phyloP scores from a whole-genome alignment of 352 stramenopile species.

The Phytophthora aleatoria region DNA sequence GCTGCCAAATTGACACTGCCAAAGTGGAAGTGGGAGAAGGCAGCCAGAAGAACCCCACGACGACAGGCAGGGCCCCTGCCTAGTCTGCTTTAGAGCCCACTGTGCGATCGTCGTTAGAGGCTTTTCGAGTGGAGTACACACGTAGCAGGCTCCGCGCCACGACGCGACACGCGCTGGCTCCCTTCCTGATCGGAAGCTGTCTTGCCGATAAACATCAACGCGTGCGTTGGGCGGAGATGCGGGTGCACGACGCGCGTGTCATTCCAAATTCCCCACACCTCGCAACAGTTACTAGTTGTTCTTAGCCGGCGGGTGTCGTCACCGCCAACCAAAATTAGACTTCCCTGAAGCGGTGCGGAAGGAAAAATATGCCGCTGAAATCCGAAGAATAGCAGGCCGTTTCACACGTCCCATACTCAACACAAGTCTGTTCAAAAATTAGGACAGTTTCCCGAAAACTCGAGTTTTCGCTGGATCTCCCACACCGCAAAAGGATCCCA shows the following conservation, averaged over 20 bases:
- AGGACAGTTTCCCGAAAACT: constrained; percentile 6
- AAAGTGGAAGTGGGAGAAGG: background rate
- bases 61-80: background rate
- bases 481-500: constrained; percentile 23
- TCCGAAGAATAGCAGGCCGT: constrained; percentile 23
- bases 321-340: constrained; percentile 15
- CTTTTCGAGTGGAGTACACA: background rate
- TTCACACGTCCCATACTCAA: constrained; percentile 17
- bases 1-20: too few relatives aligned
- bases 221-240: constrained; percentile 15
- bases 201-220: constrained; percentile 1
- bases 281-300: constrained; percentile 12
- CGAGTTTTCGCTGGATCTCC: constrained; percentile 16
- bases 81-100: constrained; percentile 5
- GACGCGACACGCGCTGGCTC: constrained; percentile 2
- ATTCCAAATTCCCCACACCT: background rate
- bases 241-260: background rate
- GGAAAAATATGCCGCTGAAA: constrained; percentile 8
- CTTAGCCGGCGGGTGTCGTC: constrained; percentile 19
- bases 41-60: background rate
- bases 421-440: constrained; percentile 10
- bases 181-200: background rate
- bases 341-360: constrained; percentile 5
- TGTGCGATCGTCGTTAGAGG: constrained; percentile 6
- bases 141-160: constrained; percentile 1